phyloP scores from a whole-genome alignment of 2,329 filamentous ascomycete species.

The Phyllosticta citribraziliensis region DNA sequence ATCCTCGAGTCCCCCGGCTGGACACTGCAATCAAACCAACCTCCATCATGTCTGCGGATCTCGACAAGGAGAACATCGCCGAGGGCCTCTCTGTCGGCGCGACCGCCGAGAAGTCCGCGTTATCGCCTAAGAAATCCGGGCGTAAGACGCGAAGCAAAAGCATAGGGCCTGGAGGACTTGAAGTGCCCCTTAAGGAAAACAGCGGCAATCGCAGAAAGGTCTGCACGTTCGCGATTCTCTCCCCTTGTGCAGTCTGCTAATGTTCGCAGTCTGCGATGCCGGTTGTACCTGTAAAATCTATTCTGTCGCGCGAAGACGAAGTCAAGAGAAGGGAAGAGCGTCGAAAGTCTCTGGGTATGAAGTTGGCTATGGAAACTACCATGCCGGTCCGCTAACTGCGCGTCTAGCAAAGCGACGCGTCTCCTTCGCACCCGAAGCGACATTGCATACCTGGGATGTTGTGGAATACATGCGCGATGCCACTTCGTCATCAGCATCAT shows the following conservation, averaged over 20 bases:
- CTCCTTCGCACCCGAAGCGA: constrained; percentile 94
- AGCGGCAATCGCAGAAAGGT: constrained; percentile 74
- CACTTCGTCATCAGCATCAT: constrained; percentile 61
- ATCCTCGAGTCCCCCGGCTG: not conserved
- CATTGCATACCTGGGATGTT: constrained; percentile 92
- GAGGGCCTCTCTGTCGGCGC: constrained; percentile 26
- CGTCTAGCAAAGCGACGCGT: constrained; percentile 69
- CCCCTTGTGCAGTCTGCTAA: constrained; percentile 13
- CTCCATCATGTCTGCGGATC: constrained; percentile 3
- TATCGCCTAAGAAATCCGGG: constrained; percentile 22
- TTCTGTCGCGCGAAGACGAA: constrained; percentile 49
- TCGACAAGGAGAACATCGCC: constrained; percentile 63
- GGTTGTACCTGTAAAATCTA: constrained; percentile 41
- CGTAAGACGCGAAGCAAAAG: constrained; percentile 71
- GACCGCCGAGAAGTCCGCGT: constrained; percentile 18
- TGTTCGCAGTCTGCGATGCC: constrained; percentile 34
- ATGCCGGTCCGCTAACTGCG: not conserved
- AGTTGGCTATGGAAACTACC: not conserved
- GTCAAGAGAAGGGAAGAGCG: constrained; percentile 67
- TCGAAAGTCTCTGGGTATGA: constrained; percentile 69
- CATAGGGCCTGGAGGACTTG: constrained; percentile 82
- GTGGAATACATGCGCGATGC: constrained; percentile 83
- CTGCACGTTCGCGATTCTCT: constrained; percentile 17
- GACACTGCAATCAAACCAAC: not conserved
- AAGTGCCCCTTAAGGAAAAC: constrained; percentile 61